Evolutionary conservation across 352 stramenopile species (phyloP), one percentile per base, ranked within the genome.

Genomic region (Aphanomyces invadans): DNA sequence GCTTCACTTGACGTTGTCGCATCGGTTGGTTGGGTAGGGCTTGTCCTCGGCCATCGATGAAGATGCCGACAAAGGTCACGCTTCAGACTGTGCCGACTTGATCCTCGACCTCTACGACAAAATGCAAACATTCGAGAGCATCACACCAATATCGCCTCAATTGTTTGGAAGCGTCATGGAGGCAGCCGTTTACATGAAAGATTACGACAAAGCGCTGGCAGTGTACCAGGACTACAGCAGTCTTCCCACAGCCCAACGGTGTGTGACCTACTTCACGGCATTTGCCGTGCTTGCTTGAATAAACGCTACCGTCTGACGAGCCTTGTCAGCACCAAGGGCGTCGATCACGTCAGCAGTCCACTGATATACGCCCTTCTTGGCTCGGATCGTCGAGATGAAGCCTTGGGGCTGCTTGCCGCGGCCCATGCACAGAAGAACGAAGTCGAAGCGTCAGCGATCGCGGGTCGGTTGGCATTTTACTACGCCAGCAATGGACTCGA

Each of bases 121-220:
- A 15, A 65, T 65, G 59, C 59, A 65, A 52, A 44, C 31, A 11
- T 65, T 56, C 33, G 59, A 65, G 9, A 48, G 21, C 42, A 38
- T 65, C 10, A 10, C 26, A 7, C 59, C 59, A 19, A 44, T 39
- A 12, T 26, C 51, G 26, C 31, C 36, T 17, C 23, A 19, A 12
- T 9, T 65, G 23, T 57, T 52, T 25, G 26, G 3, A 10, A 26
- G 23, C 32, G 59, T 48, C n/a, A 65, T 65, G 28, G 28, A 38
- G 3, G 59, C 59, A 10, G 11, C 31, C 32, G 23, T 29, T 10
- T 56, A 65, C 33, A 36, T 65, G 28, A 9, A 48, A 26, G 59
- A 65, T 15, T 33, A 39, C 15, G 59, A 65, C 42, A 48, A 55
- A 36, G 59, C 59, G n/a, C 12, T 56, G 10, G 21, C 26, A 15